Evolutionary conservation across 768 basidiomycete genomes (phyloP), one percentile per base, ranked within the genome.

Genomic region (Favolaschia claudopus): DNA sequence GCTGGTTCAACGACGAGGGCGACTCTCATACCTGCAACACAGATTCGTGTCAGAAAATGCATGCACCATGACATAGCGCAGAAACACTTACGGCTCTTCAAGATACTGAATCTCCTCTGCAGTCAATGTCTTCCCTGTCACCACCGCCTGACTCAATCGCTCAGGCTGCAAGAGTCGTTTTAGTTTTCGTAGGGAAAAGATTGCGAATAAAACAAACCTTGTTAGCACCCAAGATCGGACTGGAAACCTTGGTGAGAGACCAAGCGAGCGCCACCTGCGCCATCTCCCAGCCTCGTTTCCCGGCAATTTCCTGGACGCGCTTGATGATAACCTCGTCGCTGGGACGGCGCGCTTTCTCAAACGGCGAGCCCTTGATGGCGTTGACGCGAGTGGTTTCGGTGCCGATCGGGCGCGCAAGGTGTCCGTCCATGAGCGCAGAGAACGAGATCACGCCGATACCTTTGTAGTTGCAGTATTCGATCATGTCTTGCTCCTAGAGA

Each of bases 391-490:
- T 32, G 0, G 77, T 70, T 37, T 68, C 66, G 1, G 54, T 56
- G 3, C 70, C 72, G 1, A 75, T 2, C 0, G 79, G 79, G 2
- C 80, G 75, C 0, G 78, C 76, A 9, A 83, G 76, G 37, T 66
- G 33, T 7, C 82, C 82, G 12, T 58, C 56, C 10, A 53, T 47
- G 14, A 86, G 74, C 3, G 84, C 83, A 0, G 76, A 70, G 79
- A 80, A 85, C 0, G 84, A 79, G 25, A 87, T 81, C 27, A 81
- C 63, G 0, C 84, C 83, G 29, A 86, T 81, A 20, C 85, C 85
- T 29, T 79, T 77, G 60, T 69, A 74, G 13, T 77, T 72, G 66
- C 80, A 82, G 66, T 80, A 82, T 7, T 71, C 64, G 20, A 76
- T 59, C 78, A 80, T 77, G 53, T 81, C 79, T 0, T 72, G 68